These are phyloP conservation scores for Orbilia ellipsospora DNA, from an alignment of 2,329 filamentous ascomycete species.

Conservation along the genomic window DNA sequence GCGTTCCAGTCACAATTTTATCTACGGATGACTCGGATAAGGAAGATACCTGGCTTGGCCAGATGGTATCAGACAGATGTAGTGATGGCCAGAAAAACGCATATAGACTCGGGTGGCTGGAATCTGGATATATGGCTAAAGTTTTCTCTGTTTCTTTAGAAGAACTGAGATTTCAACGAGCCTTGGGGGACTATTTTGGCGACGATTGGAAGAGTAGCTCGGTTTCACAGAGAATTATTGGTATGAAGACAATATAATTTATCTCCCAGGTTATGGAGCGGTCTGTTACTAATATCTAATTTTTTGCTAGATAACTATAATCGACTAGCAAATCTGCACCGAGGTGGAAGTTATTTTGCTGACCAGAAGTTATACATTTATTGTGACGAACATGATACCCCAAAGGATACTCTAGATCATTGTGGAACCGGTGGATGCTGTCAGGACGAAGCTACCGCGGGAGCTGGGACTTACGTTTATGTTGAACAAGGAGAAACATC, in stretches of 20 bases:
- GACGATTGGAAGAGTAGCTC: slow-evolving; percentile 23
- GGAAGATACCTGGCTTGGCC: slow-evolving; percentile 19
- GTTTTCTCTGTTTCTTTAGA: slow-evolving; percentile 6
- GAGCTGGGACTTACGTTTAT: slow-evolving; percentile 17
- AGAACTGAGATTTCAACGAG: slow-evolving; percentile 28
- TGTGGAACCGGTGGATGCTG: slow-evolving; percentile 17
- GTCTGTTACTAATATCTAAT: not conserved
- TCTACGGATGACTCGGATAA: slow-evolving; percentile 8
- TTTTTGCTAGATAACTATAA: slow-evolving; percentile 25
- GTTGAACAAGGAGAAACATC: not conserved
- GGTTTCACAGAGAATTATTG: slow-evolving; percentile 18
- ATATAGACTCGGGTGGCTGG: slow-evolving; percentile 18
- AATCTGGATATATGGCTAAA: slow-evolving; percentile 31
- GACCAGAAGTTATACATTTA: slow-evolving; percentile 14
- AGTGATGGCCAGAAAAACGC: not conserved
- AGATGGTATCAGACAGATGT: slow-evolving; percentile 17
- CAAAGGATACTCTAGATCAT: not conserved
- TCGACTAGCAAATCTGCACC: slow-evolving; percentile 17
- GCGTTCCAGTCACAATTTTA: not conserved
- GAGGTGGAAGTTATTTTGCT: slow-evolving; percentile 19
- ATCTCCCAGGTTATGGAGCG: too few relatives aligned
- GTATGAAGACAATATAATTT: not conserved
- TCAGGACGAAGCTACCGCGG: not conserved
- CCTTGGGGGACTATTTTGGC: slow-evolving; percentile 31
- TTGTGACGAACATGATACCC: slow-evolving; percentile 23